Evolutionary conservation across 179 eudicot species (phyloP).

Genomic region (Heliamphora pulchella): DNA sequence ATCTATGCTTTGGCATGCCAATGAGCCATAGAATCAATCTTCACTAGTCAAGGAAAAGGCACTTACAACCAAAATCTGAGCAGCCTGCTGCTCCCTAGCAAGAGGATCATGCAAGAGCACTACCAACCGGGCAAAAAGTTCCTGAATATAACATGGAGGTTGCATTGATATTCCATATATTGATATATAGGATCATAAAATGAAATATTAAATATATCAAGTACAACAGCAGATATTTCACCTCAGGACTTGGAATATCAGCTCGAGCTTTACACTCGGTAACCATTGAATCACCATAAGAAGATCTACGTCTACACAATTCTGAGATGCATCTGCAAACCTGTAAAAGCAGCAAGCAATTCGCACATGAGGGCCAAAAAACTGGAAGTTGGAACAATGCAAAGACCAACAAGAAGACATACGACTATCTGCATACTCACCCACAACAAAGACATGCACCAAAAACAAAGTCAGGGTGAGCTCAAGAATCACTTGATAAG

Average conservation of each 20-base stretch:
- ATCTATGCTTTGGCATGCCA: neutral
- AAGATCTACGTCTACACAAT: slow-evolving; percentile 61
- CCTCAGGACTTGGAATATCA: slow-evolving; percentile 91
- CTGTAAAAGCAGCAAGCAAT: slow-evolving; percentile 30
- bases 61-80: slow-evolving; percentile 79
- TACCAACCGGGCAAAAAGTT: slow-evolving; percentile 86
- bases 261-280: slow-evolving; percentile 71
- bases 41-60: neutral
- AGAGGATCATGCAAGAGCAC: slow-evolving; percentile 93
- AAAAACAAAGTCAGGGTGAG: neutral
- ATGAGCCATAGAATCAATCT: neutral
- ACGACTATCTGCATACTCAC: neutral
- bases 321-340: slow-evolving; percentile 98
- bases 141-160: slow-evolving; percentile 34
- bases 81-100: slow-evolving; percentile 81
- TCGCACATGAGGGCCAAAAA: neutral
- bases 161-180: no score
- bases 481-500: neutral
- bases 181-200: neutral
- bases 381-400: neutral
- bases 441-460: neutral
- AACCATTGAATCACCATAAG: slow-evolving; percentile 52
- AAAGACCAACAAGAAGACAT: neutral
- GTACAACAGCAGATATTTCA: slow-evolving; percentile 21
- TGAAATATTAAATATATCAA: neutral